Base-by-base conservation (phyloP, 129 eudicot genomes). In the Kitagawia praeruptora region DNA sequence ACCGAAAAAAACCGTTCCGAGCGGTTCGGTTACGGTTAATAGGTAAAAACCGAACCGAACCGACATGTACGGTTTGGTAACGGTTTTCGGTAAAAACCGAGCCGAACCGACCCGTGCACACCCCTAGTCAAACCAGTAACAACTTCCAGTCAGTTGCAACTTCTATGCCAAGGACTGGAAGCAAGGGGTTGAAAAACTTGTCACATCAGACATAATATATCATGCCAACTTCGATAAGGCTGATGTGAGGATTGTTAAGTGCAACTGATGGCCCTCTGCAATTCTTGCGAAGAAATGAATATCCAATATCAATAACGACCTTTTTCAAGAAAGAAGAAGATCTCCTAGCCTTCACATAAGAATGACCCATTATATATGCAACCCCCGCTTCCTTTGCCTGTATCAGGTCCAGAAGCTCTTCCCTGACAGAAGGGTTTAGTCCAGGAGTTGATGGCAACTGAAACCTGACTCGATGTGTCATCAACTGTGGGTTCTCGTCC, bases 151-250 rank as follows among this genome's bases (percentile, higher is more conserved):
- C 47, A 39, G 34, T 42, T 3, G 16, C 49, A 45, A 44, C 28
- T 74, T n/a, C 16, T 6, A n/a, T 73, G 49, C 12, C 4, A 46
- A 10, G 51, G 28, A 42, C 8, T 4, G 2, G 54, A 51, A 42
- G 28, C 49, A 9, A 42, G 27, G 38, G 45, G 76, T n/a, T 23
- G 5, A 34, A 42, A 14, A 70, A 39, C 27, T 70, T 39, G 21
- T 70, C 28, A 42, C 34, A 23, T 88, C 85, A 94, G 74, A 93
- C 98, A 77, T 94, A 89, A 74, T 94, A 94, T 79, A 91, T 94
- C 98, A 94, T 94, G 41, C 98, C 98, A 77, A 94, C 98, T 86
- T 94, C 97, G 64, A 94, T 94, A 71, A 94, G 92, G 80, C 98
- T 94, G 77, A 94, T 94, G 77, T 94, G 98, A 84, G 98, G 98